phyloP scores from a whole-genome alignment of 495 filamentous ascomycete species.

The Wilcoxina mikolae region DNA sequence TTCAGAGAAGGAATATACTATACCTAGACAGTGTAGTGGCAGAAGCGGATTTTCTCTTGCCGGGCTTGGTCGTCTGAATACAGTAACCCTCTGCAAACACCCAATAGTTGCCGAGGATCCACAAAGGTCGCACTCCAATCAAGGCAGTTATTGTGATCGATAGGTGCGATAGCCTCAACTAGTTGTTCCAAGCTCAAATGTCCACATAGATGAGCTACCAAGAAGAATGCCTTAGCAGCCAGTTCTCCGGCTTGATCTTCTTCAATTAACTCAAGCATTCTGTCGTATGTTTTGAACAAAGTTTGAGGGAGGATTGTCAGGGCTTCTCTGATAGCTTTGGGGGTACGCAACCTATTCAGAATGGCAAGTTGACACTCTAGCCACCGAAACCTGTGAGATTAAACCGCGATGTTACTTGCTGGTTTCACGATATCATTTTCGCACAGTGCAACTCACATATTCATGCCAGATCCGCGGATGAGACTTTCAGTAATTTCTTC shows the following conservation, averaged over 20 bases:
- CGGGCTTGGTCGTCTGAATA: background rate
- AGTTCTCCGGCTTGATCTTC: constrained; percentile 7
- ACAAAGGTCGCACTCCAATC: background rate
- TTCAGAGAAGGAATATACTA: background rate
- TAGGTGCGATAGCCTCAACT: background rate
- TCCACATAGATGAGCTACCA: too few relatives aligned
- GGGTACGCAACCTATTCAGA: constrained; percentile 16
- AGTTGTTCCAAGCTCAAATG: background rate
- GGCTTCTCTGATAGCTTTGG: constrained; percentile 16
- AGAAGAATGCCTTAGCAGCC: background rate
- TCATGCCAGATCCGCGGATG: background rate
- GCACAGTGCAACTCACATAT: constrained; percentile 6
- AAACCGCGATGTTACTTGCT: background rate
- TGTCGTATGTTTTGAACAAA: constrained; percentile 30
- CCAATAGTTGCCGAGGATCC: background rate
- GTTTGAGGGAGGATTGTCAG: constrained; percentile 27
- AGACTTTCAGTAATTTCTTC: background rate
- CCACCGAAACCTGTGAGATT: constrained; percentile 33
- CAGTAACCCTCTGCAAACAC: background rate
- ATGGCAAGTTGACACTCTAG: constrained; percentile 30
- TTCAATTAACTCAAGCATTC: constrained; percentile 24
- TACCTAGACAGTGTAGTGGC: background rate
- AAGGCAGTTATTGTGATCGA: background rate
- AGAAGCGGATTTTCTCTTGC: background rate
- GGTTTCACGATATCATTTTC: background rate